These are phyloP conservation scores for Cnidoscolus chayamansa DNA, from an alignment of 441 rosid genomes.

Conservation along the genomic window DNA sequence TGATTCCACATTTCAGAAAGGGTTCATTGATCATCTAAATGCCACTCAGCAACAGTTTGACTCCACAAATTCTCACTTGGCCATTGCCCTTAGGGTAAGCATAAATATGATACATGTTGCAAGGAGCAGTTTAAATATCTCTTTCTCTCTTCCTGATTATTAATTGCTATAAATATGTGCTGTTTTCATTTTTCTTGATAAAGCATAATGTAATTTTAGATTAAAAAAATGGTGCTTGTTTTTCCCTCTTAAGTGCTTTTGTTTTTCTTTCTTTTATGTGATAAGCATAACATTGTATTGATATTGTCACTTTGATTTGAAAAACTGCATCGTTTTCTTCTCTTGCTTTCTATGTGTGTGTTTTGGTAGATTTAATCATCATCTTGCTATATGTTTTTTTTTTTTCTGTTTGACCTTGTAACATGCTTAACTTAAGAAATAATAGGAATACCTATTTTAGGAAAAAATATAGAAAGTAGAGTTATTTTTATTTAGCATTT, in stretches of 20 bases:
- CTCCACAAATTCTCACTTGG: constrained; percentile 55
- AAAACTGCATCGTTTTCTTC: too few relatives aligned
- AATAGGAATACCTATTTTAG: too few relatives aligned
- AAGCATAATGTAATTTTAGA: too few relatives aligned
- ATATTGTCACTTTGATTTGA: constrained; percentile 2
- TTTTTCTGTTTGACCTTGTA: constrained; percentile 4
- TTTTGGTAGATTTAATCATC: constrained; percentile 1
- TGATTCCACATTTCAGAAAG: constrained; percentile 62
- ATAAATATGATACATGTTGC: background rate
- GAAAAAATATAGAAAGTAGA: too few relatives aligned
- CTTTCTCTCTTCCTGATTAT: background rate
- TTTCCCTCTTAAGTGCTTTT: too few relatives aligned
- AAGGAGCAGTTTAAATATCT: constrained; percentile 1
- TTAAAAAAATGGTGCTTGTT: too few relatives aligned
- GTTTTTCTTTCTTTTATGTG: background rate
- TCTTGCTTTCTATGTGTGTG: background rate
- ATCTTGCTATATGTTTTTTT: background rate
- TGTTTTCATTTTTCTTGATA: background rate
- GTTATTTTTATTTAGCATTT: too few relatives aligned
- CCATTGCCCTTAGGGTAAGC: constrained; percentile 56
- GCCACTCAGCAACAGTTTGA: constrained; percentile 64
- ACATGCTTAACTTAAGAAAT: too few relatives aligned
- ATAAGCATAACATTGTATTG: background rate
- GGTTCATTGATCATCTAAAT: constrained; percentile 46
- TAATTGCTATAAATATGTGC: background rate